These are phyloP conservation scores for Sphaerostilbella broomeana DNA, from an alignment of 2,329 filamentous ascomycete genomes.

Conservation along the genomic window DNA sequence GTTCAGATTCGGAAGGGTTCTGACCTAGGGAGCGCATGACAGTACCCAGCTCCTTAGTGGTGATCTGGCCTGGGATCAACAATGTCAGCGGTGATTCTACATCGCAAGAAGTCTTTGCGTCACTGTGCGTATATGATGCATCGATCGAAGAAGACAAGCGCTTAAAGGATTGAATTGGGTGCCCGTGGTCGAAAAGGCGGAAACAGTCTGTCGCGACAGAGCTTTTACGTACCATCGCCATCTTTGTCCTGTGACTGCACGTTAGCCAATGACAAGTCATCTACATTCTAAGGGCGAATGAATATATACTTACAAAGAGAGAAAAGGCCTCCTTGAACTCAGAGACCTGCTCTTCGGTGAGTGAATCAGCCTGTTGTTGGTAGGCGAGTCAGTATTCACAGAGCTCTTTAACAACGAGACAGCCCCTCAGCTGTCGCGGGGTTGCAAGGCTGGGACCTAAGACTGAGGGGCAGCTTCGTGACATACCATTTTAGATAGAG, in stretches of 20 bases:
- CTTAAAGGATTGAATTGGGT: no score
- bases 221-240: slow-evolving; percentile 68
- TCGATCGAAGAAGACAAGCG: no score
- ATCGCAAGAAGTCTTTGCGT: background rate
- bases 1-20: slow-evolving; percentile 82
- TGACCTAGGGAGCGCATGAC: slow-evolving; percentile 88
- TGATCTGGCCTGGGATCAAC: slow-evolving; percentile 66
- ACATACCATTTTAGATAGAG: slow-evolving; percentile 25
- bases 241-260: slow-evolving; percentile 65
- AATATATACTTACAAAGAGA: slow-evolving; percentile 76
- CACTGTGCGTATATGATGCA: no score
- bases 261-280: slow-evolving; percentile 19
- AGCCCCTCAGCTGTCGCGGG: slow-evolving; percentile 23
- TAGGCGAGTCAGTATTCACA: slow-evolving; percentile 20
- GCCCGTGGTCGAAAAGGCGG: background rate
- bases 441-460: slow-evolving; percentile 8
- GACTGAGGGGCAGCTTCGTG: background rate
- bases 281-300: background rate
- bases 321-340: slow-evolving; percentile 99
- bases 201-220: slow-evolving; percentile 3
- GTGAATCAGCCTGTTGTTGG: slow-evolving; percentile 74
- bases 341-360: slow-evolving; percentile 99
- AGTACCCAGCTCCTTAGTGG: slow-evolving; percentile 82
- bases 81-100: slow-evolving; percentile 1
- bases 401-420: slow-evolving; percentile 9